Base-by-base conservation (phyloP, 2,329 filamentous ascomycete species). In the Aureobasidium sp. region DNA sequence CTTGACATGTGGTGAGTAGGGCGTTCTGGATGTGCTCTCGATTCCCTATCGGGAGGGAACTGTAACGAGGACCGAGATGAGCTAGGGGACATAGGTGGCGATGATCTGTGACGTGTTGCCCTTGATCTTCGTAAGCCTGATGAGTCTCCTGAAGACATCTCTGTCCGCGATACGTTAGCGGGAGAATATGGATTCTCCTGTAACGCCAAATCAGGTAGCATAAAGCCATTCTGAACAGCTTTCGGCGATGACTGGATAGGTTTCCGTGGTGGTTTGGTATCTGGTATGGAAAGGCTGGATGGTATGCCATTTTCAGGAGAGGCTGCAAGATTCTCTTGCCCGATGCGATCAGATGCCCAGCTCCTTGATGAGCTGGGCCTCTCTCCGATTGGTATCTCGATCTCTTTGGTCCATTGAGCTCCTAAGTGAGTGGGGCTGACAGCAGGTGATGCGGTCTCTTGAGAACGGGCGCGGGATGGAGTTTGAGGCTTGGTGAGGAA, bases 311-410 rank as follows among this genome's bases (percentile, higher is more conserved):
- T 20, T 7, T 39, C 42, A 22, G 11, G 17, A 25, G 7, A 15
- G 14, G 44, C 25, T 9, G 11, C 17, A 11, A 34, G 17, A 11
- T 17, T 51, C 9, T 42, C 57, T n/a, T 25, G 34, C n/a, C 17
- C 44, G 39, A 27, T 36, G 22, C 25, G 57, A 5, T 51, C 45
- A 11, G 44, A 60, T 14, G 9, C 8, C 76, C 78, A 81, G 63
- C 74, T 73, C 63, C 76, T 78, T 5, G 80, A 72, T n/a, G 75
- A 70, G 57, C 72, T 75, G 31, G 79, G 78, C 66, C 77, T 79
- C 71, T 85, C 85, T 27, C 85, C 84, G 66, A 87, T 84, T 9
- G 85, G 85, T 41, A 87, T 76, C 62, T 86, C 82, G 62, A 86
- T 76, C 65, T 84, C 80, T 62, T 76, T 79, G 5, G 81, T 77